Base-by-base conservation (phyloP, 1,139 yeast genomes). In the Hemisphaericaspora xylanilytica region DNA sequence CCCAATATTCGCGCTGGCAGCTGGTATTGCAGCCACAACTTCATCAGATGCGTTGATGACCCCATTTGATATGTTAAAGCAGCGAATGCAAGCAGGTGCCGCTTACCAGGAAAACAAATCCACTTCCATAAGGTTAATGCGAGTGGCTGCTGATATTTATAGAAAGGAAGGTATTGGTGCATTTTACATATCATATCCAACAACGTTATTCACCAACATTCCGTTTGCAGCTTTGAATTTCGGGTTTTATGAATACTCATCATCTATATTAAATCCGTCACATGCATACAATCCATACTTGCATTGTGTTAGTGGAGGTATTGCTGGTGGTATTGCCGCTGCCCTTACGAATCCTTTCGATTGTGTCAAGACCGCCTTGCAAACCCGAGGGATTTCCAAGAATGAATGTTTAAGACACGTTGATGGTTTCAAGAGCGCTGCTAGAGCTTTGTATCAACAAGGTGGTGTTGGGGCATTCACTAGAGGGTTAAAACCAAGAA, bases 201-300 rank as follows among this genome's bases (percentile, higher is more conserved):
- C 98, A 14, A 94, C 98, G 0, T 70, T 92, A 47, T 78, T 87
- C 55, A 85, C 95, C 75, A 90, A 87, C 57, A 85, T 92, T 24
- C 99, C 99, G 32, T 90, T 90, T 70, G 94, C 97, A 9, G 96
- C 97, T 5, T 76, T 89, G 53, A 94, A 92, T 61, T 94, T 92
- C 60, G 94, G 95, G 38, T 82, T 92, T 40, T 92, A 92, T 65
- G 99, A 94, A 59, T 82, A 87, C 44, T 70, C 85, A 4, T 81
- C 92, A 21, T 80, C 84, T 48, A 47, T 84, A 24, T 71, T 92
- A 45, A 94, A 92, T 57, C 97, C 98, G 4, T 58, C 73, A 22
- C 81, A 84, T 53, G 62, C 62, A 35, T 90, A 92, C 65, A 92
- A 89, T 58, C 99, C 99, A 31, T 74, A 89, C 52, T 74, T 85